phyloP scores from a whole-genome alignment of 129 eudicot genomes.

The Mikania micrantha region DNA sequence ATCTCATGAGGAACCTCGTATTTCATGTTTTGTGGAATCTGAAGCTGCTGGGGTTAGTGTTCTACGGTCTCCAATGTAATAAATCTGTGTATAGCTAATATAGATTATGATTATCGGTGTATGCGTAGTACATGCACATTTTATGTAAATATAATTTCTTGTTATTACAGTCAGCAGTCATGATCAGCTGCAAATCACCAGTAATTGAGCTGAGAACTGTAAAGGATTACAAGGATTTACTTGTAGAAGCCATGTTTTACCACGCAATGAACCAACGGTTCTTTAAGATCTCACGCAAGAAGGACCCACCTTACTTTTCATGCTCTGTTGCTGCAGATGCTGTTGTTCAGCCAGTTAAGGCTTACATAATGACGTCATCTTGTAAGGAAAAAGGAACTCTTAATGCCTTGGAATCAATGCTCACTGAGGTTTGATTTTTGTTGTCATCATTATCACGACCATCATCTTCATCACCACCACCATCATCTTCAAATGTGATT shows the following conservation, averaged over 20 bases:
- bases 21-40: conserved; percentile 86
- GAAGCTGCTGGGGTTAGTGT: conserved; percentile 94
- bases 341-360: conserved; percentile 66
- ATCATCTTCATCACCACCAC: background rate
- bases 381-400: conserved; percentile 83
- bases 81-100: conserved; percentile 10
- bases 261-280: conserved; percentile 85
- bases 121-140: background rate
- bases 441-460: too few species aligned
- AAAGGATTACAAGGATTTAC: conserved; percentile 71
- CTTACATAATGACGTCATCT: conserved; percentile 76
- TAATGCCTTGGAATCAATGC: conserved; percentile 77
- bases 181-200: conserved; percentile 82
- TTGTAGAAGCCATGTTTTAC: conserved; percentile 79
- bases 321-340: conserved; percentile 83
- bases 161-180: conserved; percentile 75
- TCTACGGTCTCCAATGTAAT: conserved; percentile 24
- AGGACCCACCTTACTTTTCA: conserved; percentile 76
- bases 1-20: conserved; percentile 74
- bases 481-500: background rate
- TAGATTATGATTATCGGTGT: conserved; percentile 9
- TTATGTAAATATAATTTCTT: conserved; percentile 1
- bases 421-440: conserved; percentile 60
- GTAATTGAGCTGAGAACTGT: conserved; percentile 68
- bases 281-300: conserved; percentile 82